A percentile compares a stretch with the other conserved stretches of the same genome.
Conservation (phyloP, 495 filamentous ascomycete genomes). For the Annulohypoxylon nitens region DNA sequence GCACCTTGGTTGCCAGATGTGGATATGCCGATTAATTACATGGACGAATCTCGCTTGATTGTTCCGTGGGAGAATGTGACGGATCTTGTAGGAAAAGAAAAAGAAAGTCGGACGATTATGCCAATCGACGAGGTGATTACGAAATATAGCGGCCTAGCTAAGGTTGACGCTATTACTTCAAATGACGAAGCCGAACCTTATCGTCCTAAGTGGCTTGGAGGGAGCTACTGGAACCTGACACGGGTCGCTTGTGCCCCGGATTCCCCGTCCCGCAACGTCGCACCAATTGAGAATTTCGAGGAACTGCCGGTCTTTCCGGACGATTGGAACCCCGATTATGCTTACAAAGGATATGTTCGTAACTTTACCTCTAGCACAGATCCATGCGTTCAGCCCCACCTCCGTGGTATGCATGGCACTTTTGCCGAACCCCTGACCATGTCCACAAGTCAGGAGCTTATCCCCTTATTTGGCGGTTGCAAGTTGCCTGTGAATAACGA, state of each 20-base stretch:
- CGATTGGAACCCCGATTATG: constrained; percentile 49
- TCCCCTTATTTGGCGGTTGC: constrained; percentile 81
- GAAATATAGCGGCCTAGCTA: constrained; percentile 46
- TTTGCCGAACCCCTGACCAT: constrained; percentile 75
- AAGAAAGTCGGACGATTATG: constrained; percentile 55
- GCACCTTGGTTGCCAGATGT: constrained; percentile 71
- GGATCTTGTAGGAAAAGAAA: constrained; percentile 63
- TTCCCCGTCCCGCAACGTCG: constrained; percentile 64
- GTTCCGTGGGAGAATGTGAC: constrained; percentile 72
- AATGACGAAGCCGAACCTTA: constrained; percentile 39
- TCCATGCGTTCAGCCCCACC: constrained; percentile 69
- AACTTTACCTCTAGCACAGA: constrained; percentile 74
- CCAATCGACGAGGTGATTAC: constrained; percentile 46
- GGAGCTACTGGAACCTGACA: constrained; percentile 56
- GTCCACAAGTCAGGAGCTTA: constrained; percentile 65
- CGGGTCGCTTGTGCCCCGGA: constrained; percentile 67
- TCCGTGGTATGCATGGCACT: constrained; percentile 74
- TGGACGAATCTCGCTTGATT: constrained; percentile 74
- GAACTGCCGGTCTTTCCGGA: constrained; percentile 54
- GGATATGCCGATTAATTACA: constrained; percentile 73
- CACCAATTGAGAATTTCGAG: constrained; percentile 54
- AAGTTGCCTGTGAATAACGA: constrained; percentile 86
- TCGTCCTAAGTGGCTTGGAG: constrained; percentile 46
- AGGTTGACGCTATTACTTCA: constrained; percentile 47
- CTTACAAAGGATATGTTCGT: constrained; percentile 67